Evolutionary conservation across 768 basidiomycete genomes (phyloP), one percentile per base, ranked within the genome.

Genomic region (Mycena kentingensis): DNA sequence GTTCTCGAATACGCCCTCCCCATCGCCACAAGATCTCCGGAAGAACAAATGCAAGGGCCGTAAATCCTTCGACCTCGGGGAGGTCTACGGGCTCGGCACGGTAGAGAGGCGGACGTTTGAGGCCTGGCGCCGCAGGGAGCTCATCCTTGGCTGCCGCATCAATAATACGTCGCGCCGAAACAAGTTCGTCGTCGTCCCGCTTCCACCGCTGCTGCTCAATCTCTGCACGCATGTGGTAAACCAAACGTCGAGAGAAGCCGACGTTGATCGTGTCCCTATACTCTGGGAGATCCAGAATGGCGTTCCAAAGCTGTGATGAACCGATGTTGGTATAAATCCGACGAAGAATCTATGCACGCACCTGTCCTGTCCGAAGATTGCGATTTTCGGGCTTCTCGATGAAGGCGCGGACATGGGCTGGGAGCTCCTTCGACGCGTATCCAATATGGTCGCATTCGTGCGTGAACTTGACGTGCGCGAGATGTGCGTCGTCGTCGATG

Each of bases 31-130:
- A 36, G 0, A 63, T 27, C 4, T 63, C 61, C 13, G 64, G 60
- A 10, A 70, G 43, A 7, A 61, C 35, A 57, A 68, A 70, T 0
- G 62, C 63, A n/a, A 71, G 28, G 10, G 61, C 60, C 6, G 39
- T 56, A 34, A 61, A 60, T 1, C 67, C 66, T 21, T 48, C 47
- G 8, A 48, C 47, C 3, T 19, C 19, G 8, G 42, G 15, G 10
- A 44, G 24, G n/a, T n/a, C 25, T 8, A 61, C 51, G 0, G 42
- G 50, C 13, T 60, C 43, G 4, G 43, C 32, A 10, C 19, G n/a
- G 21, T 49, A 57, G 3, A 44, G 27, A 16, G 27, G 24, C 24
- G 27, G 3, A 4, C 43, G 34, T 19, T 18, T 19, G 10, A 32
- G 10, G 16, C 31, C 31, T 8, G 31, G 31, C 42, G 10, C 19